phyloP scores from a whole-genome alignment of 2,329 filamentous ascomycete genomes.

The Arachnopeziza araneosa region DNA sequence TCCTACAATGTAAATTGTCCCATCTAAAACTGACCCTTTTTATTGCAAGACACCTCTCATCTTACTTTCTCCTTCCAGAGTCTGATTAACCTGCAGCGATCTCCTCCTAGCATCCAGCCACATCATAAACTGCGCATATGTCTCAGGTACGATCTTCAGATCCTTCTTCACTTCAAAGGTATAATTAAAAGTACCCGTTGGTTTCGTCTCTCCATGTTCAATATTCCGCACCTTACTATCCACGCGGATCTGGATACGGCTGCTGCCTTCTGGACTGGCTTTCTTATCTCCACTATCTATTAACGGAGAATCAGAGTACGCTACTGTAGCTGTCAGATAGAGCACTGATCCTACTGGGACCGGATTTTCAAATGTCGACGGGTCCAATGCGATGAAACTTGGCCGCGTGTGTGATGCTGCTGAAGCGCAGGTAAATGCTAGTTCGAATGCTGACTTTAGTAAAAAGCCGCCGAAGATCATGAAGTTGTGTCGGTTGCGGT shows the following conservation, averaged over 20 bases:
- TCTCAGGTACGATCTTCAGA: constrained; percentile 57
- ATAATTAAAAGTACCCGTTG: constrained; percentile 68
- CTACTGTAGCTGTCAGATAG: constrained; percentile 62
- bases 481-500: constrained; percentile 63
- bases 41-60: constrained; percentile 16
- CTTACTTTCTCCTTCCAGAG: constrained; percentile 2
- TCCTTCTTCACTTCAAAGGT: constrained; percentile 62
- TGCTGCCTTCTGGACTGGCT: constrained; percentile 38
- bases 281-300: constrained; percentile 31
- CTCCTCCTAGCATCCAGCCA: constrained; percentile 35
- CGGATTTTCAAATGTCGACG: constrained; percentile 65
- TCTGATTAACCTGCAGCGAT: constrained; percentile 9
- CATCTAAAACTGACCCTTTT: too few relatives aligned
- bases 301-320: constrained; percentile 57
- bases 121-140: constrained; percentile 34
- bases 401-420: constrained; percentile 62
- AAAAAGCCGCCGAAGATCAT: constrained; percentile 73
- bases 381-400: constrained; percentile 64
- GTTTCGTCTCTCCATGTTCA: constrained; percentile 61
- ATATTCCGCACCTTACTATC: constrained; percentile 64
- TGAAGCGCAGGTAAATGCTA: constrained; percentile 66
- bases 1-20: too few relatives aligned
- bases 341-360: constrained; percentile 67
- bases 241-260: constrained; percentile 61
- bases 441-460: constrained; percentile 65